These are phyloP conservation scores for Gastrodia elata DNA, from an alignment of 106 monocot species.

Conservation along the genomic window DNA sequence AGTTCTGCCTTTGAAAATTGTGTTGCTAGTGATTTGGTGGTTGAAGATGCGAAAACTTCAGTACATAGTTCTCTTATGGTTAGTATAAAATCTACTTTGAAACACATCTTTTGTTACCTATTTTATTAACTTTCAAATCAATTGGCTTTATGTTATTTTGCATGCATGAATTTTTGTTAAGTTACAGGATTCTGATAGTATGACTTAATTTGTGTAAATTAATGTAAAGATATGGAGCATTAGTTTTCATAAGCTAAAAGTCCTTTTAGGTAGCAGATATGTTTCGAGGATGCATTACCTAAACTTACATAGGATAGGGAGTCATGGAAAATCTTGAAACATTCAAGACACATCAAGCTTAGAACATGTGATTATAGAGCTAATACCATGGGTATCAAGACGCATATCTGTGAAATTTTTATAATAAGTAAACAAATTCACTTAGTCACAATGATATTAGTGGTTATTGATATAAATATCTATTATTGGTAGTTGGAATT, in stretches of 20 bases:
- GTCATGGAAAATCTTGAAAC: not conserved
- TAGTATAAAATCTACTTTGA: not conserved
- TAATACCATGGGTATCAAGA: not conserved
- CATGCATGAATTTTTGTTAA: not conserved
- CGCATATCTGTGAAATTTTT: not conserved
- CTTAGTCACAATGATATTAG: not conserved
- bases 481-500: not conserved
- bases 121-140: not conserved
- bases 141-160: not conserved
- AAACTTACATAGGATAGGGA: not conserved
- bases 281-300: not conserved
- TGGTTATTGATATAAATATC: not conserved
- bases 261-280: not conserved
- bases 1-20: constrained; percentile 6
- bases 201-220: not conserved
- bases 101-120: not conserved
- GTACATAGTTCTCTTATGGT: constrained; percentile 13
- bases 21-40: constrained; percentile 11
- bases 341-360: not conserved
- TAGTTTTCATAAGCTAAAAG: not conserved
- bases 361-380: not conserved
- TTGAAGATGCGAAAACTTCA: constrained; percentile 1
- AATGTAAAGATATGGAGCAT: not conserved
- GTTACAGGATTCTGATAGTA: not conserved
- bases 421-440: too few species aligned